Evolutionary conservation across 306 rosid genomes (phyloP).

Genomic region (Prunus padus): DNA sequence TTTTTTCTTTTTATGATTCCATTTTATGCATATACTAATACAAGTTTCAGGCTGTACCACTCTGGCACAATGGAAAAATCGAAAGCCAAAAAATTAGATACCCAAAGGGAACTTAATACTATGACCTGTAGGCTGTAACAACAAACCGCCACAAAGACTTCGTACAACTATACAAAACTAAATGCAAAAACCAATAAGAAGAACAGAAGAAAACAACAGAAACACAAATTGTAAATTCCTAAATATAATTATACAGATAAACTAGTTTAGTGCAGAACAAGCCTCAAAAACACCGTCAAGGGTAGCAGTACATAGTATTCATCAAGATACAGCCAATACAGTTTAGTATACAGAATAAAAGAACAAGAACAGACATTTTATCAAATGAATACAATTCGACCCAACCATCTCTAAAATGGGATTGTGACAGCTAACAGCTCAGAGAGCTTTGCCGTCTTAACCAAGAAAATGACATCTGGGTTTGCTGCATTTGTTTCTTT

Average conservation of each 20-base stretch:
- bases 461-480: background rate
- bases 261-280: background rate
- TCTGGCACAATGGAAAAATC: background rate
- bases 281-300: background rate
- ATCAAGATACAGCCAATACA: background rate
- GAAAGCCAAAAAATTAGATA: background rate
- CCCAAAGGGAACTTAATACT: too few relatives aligned
- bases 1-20: background rate
- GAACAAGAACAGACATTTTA: background rate
- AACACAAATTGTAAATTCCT: background rate
- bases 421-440: background rate
- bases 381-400: background rate
- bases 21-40: background rate
- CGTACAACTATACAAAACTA: background rate
- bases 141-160: background rate
- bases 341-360: background rate
- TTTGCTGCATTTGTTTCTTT: background rate
- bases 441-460: slow-evolving; percentile 1
- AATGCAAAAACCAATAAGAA: background rate
- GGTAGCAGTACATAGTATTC: background rate
- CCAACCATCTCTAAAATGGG: background rate
- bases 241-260: background rate
- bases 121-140: slow-evolving; percentile 11
- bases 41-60: slow-evolving; percentile 6
- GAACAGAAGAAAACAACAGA: background rate